Evolutionary conservation across 2,329 filamentous ascomycete genomes (phyloP), one percentile per base, ranked within the genome.

Genomic region (Penicillium sp.): DNA sequence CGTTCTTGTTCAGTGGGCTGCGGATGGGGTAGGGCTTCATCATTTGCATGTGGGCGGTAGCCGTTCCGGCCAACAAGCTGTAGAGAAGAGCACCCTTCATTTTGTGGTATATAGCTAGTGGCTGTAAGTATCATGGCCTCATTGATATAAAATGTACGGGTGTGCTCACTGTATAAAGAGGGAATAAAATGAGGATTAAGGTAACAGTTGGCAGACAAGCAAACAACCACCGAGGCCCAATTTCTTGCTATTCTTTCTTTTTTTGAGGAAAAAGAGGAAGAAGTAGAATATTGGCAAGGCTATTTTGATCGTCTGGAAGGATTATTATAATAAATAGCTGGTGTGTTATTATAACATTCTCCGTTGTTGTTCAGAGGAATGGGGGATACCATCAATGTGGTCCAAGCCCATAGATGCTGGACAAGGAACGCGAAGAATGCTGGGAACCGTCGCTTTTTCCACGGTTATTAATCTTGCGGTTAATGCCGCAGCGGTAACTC

Each of bases 31-130:
- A 81, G 2, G 83, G 83, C 55, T 77, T 77, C 62, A 70, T 74
- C 81, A 85, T 79, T 67, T 85, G 78, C 75, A 85, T 82, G 67
- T 85, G 83, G 22, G 65, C 72, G 33, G 68, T 68, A 40, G 66
- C 70, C 29, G 62, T 65, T 18, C 67, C 63, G 40, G 71, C 73
- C 68, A 75, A 22, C 6, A 74, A 56, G 52, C 65, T 65, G 25
- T 54, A 63, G n/a, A 67, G 35, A 29, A 73, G 46, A 7, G 69
- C 53, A 35, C 56, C 60, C 68, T 74, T 73, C 73, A 74, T 75
- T 33, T 45, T 65, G 59, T 41, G 44, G 49, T 49, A 52, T 40
- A 49, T 41, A 29, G 48, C 35, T 45, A 12, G 2, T 2, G 0
- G 5, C 4, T 27, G 40, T 63, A 41, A 60, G 59, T 33, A 23